A percentile compares a stretch with the other conserved stretches of the same genome.
phyloP scores from a whole-genome alignment of 495 filamentous ascomycete genomes.

The Aspergillus biplanus region DNA sequence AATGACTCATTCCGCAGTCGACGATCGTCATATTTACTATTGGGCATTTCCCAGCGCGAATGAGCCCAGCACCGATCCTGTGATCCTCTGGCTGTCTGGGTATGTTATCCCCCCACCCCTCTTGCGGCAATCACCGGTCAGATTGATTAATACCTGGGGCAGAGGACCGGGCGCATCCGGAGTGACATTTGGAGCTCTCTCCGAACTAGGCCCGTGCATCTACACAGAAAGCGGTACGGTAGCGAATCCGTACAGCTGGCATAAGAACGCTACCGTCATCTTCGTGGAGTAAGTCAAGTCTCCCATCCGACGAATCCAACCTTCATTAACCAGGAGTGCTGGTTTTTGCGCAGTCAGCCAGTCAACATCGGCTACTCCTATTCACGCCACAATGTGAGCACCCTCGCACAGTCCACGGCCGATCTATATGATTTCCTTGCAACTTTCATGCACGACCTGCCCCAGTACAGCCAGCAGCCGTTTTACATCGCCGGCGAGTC shows the following conservation, averaged over 20 bases:
- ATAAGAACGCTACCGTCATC: neutral
- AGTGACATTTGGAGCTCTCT: neutral
- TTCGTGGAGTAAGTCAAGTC: neutral
- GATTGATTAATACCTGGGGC: neutral
- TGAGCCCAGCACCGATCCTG: neutral
- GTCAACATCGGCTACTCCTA: neutral
- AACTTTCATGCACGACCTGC: no score
- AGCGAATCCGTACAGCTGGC: neutral
- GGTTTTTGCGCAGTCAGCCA: neutral
- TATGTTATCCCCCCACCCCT: neutral
- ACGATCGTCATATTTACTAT: neutral
- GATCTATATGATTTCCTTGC: no score
- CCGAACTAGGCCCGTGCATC: neutral
- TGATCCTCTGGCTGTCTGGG: neutral
- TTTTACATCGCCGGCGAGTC: neutral
- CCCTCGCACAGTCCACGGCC: neutral
- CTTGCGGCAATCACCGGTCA: neutral
- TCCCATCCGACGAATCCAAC: no score
- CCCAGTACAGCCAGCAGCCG: no score
- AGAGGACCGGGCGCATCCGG: neutral
- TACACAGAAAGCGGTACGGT: neutral
- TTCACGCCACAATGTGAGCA: neutral
- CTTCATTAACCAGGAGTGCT: no score
- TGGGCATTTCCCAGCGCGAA: neutral
- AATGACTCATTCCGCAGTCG: no score